Evolutionary conservation across 495 filamentous ascomycete species (phyloP), one percentile per base, ranked within the genome.

Genomic region (Penicillium lividum): DNA sequence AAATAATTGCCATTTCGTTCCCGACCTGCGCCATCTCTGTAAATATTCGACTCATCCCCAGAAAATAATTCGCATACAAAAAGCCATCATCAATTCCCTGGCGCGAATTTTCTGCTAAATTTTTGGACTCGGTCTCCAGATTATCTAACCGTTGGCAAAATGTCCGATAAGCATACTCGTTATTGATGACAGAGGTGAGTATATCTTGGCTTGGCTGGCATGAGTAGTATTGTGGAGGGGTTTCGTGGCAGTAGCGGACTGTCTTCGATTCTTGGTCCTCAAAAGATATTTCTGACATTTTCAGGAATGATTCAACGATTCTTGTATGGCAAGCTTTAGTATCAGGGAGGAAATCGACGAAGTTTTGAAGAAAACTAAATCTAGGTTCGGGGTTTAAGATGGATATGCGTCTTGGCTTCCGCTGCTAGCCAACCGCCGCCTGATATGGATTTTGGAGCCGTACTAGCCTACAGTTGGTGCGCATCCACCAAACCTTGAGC

Each of bases 201-300:
- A 53, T 3, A 53, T 58, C 43, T 53, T 40, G 49, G 42, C 38
- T 58, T 53, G 56, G 33, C 43, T 58, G 56, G 56, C 50, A 44
- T 52, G 40, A n/a, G n/a, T 48, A 31, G 43, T 59, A 50, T 34
- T 59, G 57, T 49, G 51, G 57, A 54, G 57, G 51, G 43, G 13
- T 22, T 31, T 54, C 51, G 31, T 47, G 44, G 50, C 16, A 38
- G 40, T 13, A 22, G 40, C 22, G 50, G 18, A 48, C 49, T 58
- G 30, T 34, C 42, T 58, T 40, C n/a, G 50, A 43, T 47, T 53
- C 40, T 68, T 33, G 30, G 30, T 31, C 30, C 7, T 31, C n/a
- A 31, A 31, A 31, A 31, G 4, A 31, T 31, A 31, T 4, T 31
- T 31, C 7, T 0, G 33, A 34, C 33, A 34, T 34, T 34, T 34